Base-by-base conservation (phyloP, 495 filamentous ascomycete species). In the Mytilinidion resinicola region DNA sequence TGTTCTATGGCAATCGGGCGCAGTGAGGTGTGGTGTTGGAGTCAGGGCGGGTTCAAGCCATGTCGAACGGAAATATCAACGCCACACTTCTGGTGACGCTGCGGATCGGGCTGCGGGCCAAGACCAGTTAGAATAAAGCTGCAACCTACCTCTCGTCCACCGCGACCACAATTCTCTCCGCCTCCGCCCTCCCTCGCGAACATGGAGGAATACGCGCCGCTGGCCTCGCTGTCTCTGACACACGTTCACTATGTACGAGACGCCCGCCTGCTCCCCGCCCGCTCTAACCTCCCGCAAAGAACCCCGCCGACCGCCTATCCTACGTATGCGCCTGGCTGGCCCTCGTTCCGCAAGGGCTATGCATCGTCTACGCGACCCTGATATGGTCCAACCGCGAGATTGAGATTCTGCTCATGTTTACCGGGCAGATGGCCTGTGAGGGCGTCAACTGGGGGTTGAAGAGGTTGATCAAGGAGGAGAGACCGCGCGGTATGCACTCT, bases 371-470 rank as follows among this genome's bases (percentile, higher is more conserved):
- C 75, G 86, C 82, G 11, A 93, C 92, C 38, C 78, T 97, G 30
- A 82, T 92, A 65, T 92, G 89, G 87, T 86, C 85, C 39, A 87
- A 90, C 33, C 87, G 93, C 61, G 93, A 99, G 70, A 76, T 89
- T 64, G 93, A 99, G 65, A 86, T 97, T 25, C 69, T 88, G 4
- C 78, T 96, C 60, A 92, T 96, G 83, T 93, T 96, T 71, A 82
- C 80, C 6, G 93, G 93, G 9, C 93, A 99, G 72, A 78, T 99
- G 68, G 86, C 78, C 43, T 96, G 93, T 77, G 95, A 99, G 72
- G 91, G 80, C n/a, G 67, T 95, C 63, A 99, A 99, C 70, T 95
- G 92, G 73, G 72, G 75, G 2, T 77, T 99, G 14, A 99, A 99
- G 73, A 80, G 95, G 8, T 73, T 88, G 20, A 91, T 99, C 67